These are phyloP conservation scores for Malassezia globosa DNA, from an alignment of 1,284 basidiomycete genomes.

Conservation along the genomic window DNA sequence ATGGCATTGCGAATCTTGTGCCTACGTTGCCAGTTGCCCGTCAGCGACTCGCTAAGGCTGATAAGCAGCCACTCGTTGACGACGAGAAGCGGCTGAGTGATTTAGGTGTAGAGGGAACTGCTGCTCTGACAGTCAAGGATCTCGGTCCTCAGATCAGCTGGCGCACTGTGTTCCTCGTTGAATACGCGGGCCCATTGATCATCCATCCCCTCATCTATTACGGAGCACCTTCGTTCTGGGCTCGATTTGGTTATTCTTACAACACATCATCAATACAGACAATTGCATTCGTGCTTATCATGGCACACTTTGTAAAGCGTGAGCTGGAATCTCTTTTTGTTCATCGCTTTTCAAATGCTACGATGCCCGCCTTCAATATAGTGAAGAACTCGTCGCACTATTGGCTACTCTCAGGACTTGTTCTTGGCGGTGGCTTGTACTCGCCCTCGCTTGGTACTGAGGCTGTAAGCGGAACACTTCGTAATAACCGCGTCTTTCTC, in stretches of 20 bases:
- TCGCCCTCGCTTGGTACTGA: slow-evolving; percentile 56
- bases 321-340: slow-evolving; percentile 81
- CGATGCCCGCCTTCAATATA: slow-evolving; percentile 78
- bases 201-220: slow-evolving; percentile 81
- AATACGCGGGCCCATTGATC: slow-evolving; percentile 63
- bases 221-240: slow-evolving; percentile 59
- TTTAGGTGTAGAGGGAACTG: slow-evolving; percentile 20
- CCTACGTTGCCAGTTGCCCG: slow-evolving; percentile 25
- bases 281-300: slow-evolving; percentile 66
- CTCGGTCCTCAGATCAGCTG: slow-evolving; percentile 43
- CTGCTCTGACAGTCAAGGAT: slow-evolving; percentile 40
- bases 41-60: slow-evolving; percentile 36
- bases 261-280: slow-evolving; percentile 67
- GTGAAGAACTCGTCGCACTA: slow-evolving; percentile 59
- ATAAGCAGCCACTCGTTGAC: slow-evolving; percentile 34
- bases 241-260: slow-evolving; percentile 49
- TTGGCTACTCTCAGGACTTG: slow-evolving; percentile 62
- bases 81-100: slow-evolving; percentile 28
- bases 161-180: slow-evolving; percentile 45
- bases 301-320: slow-evolving; percentile 82
- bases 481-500: slow-evolving; percentile 61
- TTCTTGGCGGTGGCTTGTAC: slow-evolving; percentile 24
- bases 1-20: slow-evolving; percentile 22
- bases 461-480: slow-evolving; percentile 59
- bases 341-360: slow-evolving; percentile 77